Evolutionary conservation across 1,139 yeast species (phyloP), one percentile per base, ranked within the genome.

Genomic region (Yamadazyma aaseri): DNA sequence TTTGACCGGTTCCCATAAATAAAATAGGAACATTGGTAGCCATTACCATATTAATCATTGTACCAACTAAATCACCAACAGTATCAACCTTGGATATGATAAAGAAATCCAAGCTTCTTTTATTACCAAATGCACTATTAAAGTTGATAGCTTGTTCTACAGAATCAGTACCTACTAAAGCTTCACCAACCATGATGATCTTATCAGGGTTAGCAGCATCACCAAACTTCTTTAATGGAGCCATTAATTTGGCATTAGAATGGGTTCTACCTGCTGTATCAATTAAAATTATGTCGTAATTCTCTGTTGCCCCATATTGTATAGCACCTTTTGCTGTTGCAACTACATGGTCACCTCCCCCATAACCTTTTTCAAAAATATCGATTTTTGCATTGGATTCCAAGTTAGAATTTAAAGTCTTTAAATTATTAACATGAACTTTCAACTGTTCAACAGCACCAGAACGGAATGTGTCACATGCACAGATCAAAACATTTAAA

Each of bases 181-280:
- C 98, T 58, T 92, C 98, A 28, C 97, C 98, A 13, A 92, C 98
- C 97, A 92, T 92, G 51, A 92, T 89, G 52, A 92, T 90, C 61
- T 86, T 90, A 60, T 92, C 94, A 1, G 98, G 98, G 39, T 86
- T 76, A 3, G 97, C 97, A 33, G 95, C 90, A 51, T 86, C 90
- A 18, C 97, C 97, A 62, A 92, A 94, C 41, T 92, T 87, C 50
- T 90, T 95, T 46, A 92, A 67, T 7, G 97, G 96, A 0, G 96
- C 92, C 98, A 92, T 92, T 45, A 92, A 73, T 41, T 94, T 83
- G 17, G 94, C 86, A 56, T 94, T 97, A 45, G 94, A 89, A 55
- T 94, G 98, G 35, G 98, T 81, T 64, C 98, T 77, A 24, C 98
- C 98, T 0, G 98, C 98, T 6, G 98, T 92, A 61, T 92, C 98